Evolutionary conservation across 2,329 filamentous ascomycete genomes (phyloP).

Genomic region (Cordyceps tenuipes): DNA sequence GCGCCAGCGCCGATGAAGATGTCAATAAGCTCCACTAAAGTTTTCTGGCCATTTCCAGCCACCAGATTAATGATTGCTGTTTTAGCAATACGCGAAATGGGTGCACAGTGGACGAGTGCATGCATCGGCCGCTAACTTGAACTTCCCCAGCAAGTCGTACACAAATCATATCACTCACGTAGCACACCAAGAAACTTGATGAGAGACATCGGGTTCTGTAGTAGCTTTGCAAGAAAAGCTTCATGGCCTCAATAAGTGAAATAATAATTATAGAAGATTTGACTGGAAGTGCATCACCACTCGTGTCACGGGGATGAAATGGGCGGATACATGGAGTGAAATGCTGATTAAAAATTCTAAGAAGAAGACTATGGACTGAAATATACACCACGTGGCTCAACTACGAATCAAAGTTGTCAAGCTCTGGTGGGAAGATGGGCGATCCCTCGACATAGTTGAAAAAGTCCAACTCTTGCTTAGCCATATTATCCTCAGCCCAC

Average conservation of each 20-base stretch:
- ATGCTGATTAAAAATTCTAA: conserved; percentile 17
- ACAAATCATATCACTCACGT: background rate
- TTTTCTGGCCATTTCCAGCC: background rate
- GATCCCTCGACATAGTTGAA: conserved; percentile 14
- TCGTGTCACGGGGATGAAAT: conserved; percentile 18
- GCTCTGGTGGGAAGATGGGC: conserved; percentile 6
- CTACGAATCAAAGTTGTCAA: no score
- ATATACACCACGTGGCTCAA: background rate
- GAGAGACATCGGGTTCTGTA: no score
- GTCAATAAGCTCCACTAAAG: background rate
- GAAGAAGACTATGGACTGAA: conserved; percentile 11
- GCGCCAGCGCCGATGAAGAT: background rate
- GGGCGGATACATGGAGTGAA: conserved; percentile 12
- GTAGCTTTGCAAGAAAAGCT: background rate
- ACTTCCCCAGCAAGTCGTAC: background rate
- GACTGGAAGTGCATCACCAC: conserved; percentile 14
- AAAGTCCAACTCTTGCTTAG: conserved; percentile 12
- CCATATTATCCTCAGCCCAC: conserved; percentile 34
- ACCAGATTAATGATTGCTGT: background rate
- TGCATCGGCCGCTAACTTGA: background rate
- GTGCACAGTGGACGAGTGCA: background rate
- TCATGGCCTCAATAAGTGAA: background rate
- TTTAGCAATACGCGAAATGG: background rate
- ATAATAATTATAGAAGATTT: no score
- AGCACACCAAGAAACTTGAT: background rate